Evolutionary conservation across 2,329 filamentous ascomycete genomes (phyloP), one percentile per base, ranked within the genome.

Genomic region (Chalara sp.): DNA sequence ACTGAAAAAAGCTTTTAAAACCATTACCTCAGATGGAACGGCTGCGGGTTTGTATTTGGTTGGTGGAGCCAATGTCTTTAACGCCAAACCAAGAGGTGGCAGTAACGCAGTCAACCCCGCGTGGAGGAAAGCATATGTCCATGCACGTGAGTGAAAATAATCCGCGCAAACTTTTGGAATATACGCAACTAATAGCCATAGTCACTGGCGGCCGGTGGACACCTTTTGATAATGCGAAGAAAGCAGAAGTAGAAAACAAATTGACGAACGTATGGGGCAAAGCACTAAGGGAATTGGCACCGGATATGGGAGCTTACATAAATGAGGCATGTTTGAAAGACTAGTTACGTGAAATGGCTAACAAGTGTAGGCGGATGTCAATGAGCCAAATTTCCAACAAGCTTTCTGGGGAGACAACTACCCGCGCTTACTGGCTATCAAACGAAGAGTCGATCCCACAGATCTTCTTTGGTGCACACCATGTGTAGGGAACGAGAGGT

Each of bases 401-500:
- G 32, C 54, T 4, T 58, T 58, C 35, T 58, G 52, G 52, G 56
- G 56, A 6, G 32, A 50, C 47, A 33, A 46, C 40, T 21, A 21
- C n/a, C 12, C 21, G 12, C 8, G 30, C n/a, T 28, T 35, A 3
- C 5, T 35, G 12, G 44, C 59, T 8, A 73, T 77, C 48, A 78
- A 79, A 63, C 64, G 67, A 21, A 46, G 53, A 1, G 60, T 73
- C 13, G 74, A 78, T 52, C 74, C 74, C 0, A 46, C 62, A 0
- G 72, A 74, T 39, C 65, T 76, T 2, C 68, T 78, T 8, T 75
- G 73, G 67, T 76, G 74, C 48, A 55, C 66, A 6, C 67, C 72
- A 0, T 77, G 74, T 50, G 72, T 76, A 1, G 74, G 74, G 0
- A 72, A 68, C 46, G 71, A 75, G 44, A 57, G 61, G 0, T 75